These are phyloP conservation scores for Excoecaria agallocha DNA, from an alignment of 345 rosid genomes.

Conservation along the genomic window DNA sequence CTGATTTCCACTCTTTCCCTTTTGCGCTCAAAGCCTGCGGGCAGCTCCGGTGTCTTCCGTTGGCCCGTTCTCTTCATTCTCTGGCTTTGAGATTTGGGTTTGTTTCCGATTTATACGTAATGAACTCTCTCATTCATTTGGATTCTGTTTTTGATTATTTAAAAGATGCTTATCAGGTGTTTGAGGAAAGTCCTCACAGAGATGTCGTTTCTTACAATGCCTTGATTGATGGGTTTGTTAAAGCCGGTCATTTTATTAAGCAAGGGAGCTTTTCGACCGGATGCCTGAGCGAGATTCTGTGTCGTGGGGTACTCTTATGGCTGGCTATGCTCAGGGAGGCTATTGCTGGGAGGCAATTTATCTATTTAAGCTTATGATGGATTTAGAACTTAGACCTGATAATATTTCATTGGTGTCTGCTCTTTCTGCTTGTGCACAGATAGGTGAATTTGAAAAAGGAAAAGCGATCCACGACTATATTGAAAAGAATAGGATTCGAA, in stretches of 20 bases:
- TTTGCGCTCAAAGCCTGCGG: constrained; percentile 62
- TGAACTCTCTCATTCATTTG: constrained; percentile 45
- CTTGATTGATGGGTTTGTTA: constrained; percentile 58
- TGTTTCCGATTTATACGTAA: constrained; percentile 46
- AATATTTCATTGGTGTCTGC: constrained; percentile 62
- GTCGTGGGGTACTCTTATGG: constrained; percentile 65
- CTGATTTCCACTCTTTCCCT: constrained; percentile 64
- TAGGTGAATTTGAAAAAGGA: constrained; percentile 57
- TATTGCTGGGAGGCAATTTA: constrained; percentile 44
- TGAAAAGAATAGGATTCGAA: constrained; percentile 27
- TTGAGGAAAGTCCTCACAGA: constrained; percentile 50
- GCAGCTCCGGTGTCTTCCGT: constrained; percentile 28
- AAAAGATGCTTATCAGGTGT: constrained; percentile 35
- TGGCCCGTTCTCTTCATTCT: constrained; percentile 45
- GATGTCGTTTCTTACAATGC: constrained; percentile 61
- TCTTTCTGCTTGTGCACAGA: constrained; percentile 74
- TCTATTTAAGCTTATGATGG: constrained; percentile 49
- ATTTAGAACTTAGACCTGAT: constrained; percentile 40
- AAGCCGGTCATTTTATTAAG: constrained; percentile 46
- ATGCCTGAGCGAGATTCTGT: constrained; percentile 64
- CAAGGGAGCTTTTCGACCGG: constrained; percentile 46
- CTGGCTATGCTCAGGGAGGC: constrained; percentile 54
- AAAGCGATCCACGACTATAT: constrained; percentile 46
- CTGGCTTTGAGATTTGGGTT: constrained; percentile 52
- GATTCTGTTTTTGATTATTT: constrained; percentile 27